Percentiles rank a stretch among this genome's conserved stretches.
These are phyloP conservation scores for Hypoxylon sp. DNA, from an alignment of 2,329 filamentous ascomycete genomes.

Conservation along the genomic window DNA sequence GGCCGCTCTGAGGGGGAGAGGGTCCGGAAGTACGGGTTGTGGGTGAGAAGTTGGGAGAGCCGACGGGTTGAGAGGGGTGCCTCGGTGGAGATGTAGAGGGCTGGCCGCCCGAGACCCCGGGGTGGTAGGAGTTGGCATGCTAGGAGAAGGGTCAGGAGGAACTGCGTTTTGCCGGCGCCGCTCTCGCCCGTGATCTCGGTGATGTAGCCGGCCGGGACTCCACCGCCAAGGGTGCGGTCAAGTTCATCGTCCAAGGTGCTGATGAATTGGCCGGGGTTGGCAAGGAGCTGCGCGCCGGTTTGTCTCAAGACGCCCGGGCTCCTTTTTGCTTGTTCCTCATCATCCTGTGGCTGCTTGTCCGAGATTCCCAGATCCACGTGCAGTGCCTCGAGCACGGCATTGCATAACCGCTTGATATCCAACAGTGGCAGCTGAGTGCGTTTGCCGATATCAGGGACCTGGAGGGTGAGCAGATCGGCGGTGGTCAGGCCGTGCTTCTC, in stretches of 20 bases:
- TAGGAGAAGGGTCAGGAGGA: constrained; percentile 87
- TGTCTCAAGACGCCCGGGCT: constrained; percentile 47
- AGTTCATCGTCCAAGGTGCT: constrained; percentile 84
- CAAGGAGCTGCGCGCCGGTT: constrained; percentile 58
- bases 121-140: constrained; percentile 85
- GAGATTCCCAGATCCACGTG: constrained; percentile 71
- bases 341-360: constrained; percentile 30
- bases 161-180: constrained; percentile 94
- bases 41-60: constrained; percentile 81
- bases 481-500: constrained; percentile 84
- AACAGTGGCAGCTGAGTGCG: constrained; percentile 85
- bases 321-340: constrained; percentile 1
- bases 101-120: constrained; percentile 77
- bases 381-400: constrained; percentile 76
- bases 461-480: constrained; percentile 87
- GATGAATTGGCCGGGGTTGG: constrained; percentile 70
- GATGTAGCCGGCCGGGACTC: constrained; percentile 84
- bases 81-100: constrained; percentile 96
- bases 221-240: constrained; percentile 80
- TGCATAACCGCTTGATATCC: constrained; percentile 82
- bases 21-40: constrained; percentile 71
- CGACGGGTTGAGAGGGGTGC: constrained; percentile 85
- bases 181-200: constrained; percentile 95
- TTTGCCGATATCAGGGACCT: constrained; percentile 86
- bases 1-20: constrained; percentile 59